Conservation (phyloP, 2,329 filamentous ascomycete genomes). For the Fusarium subglutinans region DNA sequence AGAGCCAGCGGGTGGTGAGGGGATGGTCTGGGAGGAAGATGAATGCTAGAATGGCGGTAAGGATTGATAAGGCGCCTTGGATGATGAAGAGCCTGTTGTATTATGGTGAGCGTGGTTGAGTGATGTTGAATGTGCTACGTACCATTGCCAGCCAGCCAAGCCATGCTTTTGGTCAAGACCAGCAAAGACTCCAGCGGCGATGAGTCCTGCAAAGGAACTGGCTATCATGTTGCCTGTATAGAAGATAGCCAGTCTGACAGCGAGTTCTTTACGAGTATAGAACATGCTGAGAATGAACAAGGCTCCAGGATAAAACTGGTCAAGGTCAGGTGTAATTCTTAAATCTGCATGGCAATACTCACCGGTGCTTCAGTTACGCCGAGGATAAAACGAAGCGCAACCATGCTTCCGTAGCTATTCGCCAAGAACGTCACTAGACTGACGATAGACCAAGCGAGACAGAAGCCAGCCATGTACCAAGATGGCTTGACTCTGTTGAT, state of each 20-base stretch:
- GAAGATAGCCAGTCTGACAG: slow-evolving; percentile 53
- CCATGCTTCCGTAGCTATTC: slow-evolving; percentile 53
- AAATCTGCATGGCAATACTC: rapidly evolving
- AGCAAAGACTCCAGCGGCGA: slow-evolving; percentile 54
- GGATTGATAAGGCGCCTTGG: slow-evolving; percentile 42
- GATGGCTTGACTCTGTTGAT: slow-evolving; percentile 54
- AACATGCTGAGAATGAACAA: slow-evolving; percentile 59
- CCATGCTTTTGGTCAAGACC: slow-evolving; percentile 39
- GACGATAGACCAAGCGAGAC: slow-evolving; percentile 54
- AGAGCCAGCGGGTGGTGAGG: slow-evolving; percentile 50
- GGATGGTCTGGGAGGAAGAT: slow-evolving; percentile 51
- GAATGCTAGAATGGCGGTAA: slow-evolving; percentile 43
- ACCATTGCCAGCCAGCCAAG: slow-evolving; percentile 45
- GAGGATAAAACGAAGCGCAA: slow-evolving; percentile 53
- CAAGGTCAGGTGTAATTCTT: not conserved
- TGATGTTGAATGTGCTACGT: rapidly evolving
- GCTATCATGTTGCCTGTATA: slow-evolving; percentile 53
- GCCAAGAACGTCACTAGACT: slow-evolving; percentile 52
- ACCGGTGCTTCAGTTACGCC: slow-evolving; percentile 52
- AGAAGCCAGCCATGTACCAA: slow-evolving; percentile 49
- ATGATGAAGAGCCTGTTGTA: slow-evolving; percentile 41
- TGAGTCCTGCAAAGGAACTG: slow-evolving; percentile 54
- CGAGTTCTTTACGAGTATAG: slow-evolving; percentile 61
- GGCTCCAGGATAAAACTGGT: slow-evolving; percentile 46
- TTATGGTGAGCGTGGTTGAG: not conserved